These are phyloP conservation scores for Trametes gibbosa DNA, from an alignment of 768 basidiomycete species.

Conservation along the genomic window DNA sequence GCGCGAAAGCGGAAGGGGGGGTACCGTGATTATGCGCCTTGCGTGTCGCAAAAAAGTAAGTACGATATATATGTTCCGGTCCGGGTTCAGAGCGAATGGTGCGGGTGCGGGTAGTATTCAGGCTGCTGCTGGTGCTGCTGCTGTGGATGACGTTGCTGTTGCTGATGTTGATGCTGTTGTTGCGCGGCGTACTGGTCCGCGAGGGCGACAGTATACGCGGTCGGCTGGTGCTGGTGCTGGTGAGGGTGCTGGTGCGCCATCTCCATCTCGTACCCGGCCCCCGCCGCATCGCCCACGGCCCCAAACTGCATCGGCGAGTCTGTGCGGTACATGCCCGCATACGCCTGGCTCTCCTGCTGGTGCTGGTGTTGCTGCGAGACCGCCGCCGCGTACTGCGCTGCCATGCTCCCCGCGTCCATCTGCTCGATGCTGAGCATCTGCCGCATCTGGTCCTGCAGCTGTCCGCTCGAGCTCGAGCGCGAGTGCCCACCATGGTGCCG, in stretches of 20 bases:
- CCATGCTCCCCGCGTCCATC: constrained; percentile 21
- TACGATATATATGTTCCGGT: neutral
- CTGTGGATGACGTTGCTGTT: neutral
- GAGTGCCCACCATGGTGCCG: constrained; percentile 15
- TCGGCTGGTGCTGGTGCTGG: neutral
- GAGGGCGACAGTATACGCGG: constrained; percentile 11
- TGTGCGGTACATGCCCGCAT: constrained; percentile 27
- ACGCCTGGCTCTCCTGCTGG: constrained; percentile 5
- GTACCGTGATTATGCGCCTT: neutral
- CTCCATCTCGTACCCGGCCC: constrained; percentile 18
- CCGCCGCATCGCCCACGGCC: constrained; percentile 11
- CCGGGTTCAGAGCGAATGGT: constrained; percentile 14
- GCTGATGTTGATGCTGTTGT: neutral
- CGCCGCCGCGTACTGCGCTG: constrained; percentile 14
- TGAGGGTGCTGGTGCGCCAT: neutral
- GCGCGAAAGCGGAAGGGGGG: neutral
- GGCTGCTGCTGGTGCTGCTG: constrained; percentile 3
- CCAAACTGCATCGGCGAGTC: constrained; percentile 29
- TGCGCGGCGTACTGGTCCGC: constrained; percentile 6
- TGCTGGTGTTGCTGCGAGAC: constrained; percentile 2
- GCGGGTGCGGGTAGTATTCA: constrained; percentile 11
- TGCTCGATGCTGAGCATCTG: constrained; percentile 26
- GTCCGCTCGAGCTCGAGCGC: constrained; percentile 26
- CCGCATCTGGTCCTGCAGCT: constrained; percentile 28
- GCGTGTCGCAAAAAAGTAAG: neutral